These are phyloP conservation scores for Fraxinus ornus DNA, from an alignment of 305 asterid species.

Conservation along the genomic window DNA sequence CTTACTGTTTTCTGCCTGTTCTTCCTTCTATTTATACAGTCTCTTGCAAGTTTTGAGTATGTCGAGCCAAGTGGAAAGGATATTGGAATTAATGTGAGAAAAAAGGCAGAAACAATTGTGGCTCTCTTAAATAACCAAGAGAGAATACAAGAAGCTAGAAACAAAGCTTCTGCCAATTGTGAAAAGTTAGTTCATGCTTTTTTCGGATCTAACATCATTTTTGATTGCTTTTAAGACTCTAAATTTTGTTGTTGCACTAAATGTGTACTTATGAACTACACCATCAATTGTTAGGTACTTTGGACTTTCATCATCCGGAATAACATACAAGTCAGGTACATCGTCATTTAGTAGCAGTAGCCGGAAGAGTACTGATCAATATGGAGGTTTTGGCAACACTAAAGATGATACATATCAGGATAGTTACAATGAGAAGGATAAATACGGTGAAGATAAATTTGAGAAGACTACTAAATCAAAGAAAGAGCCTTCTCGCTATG, in stretches of 20 bases:
- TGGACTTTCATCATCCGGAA: slow-evolving; percentile 87
- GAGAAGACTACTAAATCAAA: slow-evolving; percentile 41
- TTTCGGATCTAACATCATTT: slow-evolving; percentile 10
- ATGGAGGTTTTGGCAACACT: slow-evolving; percentile 71
- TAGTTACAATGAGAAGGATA: slow-evolving; percentile 47
- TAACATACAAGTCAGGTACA: slow-evolving; percentile 69
- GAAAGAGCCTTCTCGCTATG: slow-evolving; percentile 58
- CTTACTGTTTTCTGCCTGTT: slow-evolving; percentile 18
- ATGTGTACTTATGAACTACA: slow-evolving; percentile 16
- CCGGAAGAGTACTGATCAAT: slow-evolving; percentile 42
- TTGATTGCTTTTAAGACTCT: slow-evolving; percentile 20
- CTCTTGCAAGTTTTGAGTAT: slow-evolving; percentile 85
- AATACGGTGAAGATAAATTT: slow-evolving; percentile 57
- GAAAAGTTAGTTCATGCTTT: slow-evolving; percentile 64
- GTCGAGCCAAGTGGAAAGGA: slow-evolving; percentile 93
- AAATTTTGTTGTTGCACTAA: slow-evolving; percentile 9
- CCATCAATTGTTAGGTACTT: slow-evolving; percentile 51
- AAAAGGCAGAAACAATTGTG: slow-evolving; percentile 83
- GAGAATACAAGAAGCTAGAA: slow-evolving; percentile 80
- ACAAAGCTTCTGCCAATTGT: slow-evolving; percentile 79
- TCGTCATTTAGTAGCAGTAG: slow-evolving; percentile 64
- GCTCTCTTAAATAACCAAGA: slow-evolving; percentile 81
- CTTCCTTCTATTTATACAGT: slow-evolving; percentile 39
- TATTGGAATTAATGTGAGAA: slow-evolving; percentile 81
- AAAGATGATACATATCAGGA: slow-evolving; percentile 53